Evolutionary conservation across 2,329 filamentous ascomycete species (phyloP).

Genomic region (Colletotrichum godetiae): DNA sequence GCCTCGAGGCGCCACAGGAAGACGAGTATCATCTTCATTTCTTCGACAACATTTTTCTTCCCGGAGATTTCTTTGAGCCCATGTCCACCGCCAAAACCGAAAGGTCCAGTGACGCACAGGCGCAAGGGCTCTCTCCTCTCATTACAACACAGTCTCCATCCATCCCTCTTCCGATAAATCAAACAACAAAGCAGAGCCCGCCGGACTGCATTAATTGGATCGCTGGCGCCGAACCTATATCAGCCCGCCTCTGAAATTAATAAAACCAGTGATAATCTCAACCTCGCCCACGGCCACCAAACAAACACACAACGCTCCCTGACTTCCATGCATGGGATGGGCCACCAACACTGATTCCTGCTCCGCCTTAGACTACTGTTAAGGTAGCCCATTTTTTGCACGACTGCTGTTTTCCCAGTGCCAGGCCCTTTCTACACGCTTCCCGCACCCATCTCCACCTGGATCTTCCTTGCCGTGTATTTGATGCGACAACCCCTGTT

Average conservation of each 20-base stretch:
- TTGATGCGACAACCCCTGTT: constrained; percentile 38
- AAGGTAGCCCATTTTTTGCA: constrained; percentile 4
- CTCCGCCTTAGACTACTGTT: constrained; percentile 2
- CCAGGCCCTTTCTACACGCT: not conserved
- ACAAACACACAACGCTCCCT: not conserved
- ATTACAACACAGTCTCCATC: constrained; percentile 3
- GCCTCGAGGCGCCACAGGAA: not conserved
- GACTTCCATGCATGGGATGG: not conserved
- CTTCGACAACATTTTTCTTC: not conserved
- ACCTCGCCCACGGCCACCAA: not conserved
- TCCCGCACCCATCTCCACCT: constrained; percentile 13
- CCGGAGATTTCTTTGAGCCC: not conserved
- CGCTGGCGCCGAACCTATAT: not conserved
- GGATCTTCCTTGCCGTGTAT: constrained; percentile 27
- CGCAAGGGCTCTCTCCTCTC: not conserved
- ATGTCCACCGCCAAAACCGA: not conserved
- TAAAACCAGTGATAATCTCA: constrained; percentile 14
- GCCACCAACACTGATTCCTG: not conserved
- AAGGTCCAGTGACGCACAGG: constrained; percentile 15
- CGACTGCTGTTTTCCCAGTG: constrained; percentile 3
- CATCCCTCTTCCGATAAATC: not conserved
- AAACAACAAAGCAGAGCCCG: constrained; percentile 24
- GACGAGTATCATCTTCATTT: not conserved
- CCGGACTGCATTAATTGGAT: constrained; percentile 23
- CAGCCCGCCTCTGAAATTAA: constrained; percentile 4